Evolutionary conservation across 495 filamentous ascomycete species (phyloP), one percentile per base, ranked within the genome.

Genomic region (Pyronema omphalodes): DNA sequence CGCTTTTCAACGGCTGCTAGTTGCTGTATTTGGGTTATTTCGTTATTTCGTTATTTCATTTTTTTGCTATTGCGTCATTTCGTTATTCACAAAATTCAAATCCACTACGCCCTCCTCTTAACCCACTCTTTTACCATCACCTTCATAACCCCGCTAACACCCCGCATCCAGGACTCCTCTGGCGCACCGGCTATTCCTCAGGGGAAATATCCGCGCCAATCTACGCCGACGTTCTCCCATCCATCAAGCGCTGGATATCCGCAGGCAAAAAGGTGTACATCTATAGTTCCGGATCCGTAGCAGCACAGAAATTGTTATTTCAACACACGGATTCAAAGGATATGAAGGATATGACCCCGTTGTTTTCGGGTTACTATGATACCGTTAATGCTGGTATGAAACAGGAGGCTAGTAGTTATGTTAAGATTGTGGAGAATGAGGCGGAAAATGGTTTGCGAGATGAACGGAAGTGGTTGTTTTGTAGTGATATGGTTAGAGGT

Each of bases 311-410:
- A 64, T 71, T 85, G 51, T 69, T 85, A 37, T 85, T 86, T 65
- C 60, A 68, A 52, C 73, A 84, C 67, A 83, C 82, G n/a, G 68
- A 76, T 59, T 66, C 68, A 7, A 55, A 67, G 44, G 71, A 72
- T 29, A 40, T 58, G 17, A 67, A 69, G n/a, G 79, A 86, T 58
- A 62, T 84, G 54, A 71, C 69, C 1, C 63, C 68, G 11, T 60
- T 71, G 44, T 71, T 85, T 54, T 66, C 67, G 23, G 76, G 70
- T 44, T 83, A 74, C 66, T 86, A 81, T 56, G 82, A 86, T 64
- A 85, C 82, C 6, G 74, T 80, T 39, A 86, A 79, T 57, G 81
- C 82, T n/a, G 82, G 82, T 7, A 69, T 73, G 56, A 86, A 86
- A 70, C 68, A 66, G 49, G 76, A 82, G 56, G 54, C 60, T 35